A percentile compares a stretch with the other conserved stretches of the same genome.
Conservation (phyloP, 495 filamentous ascomycete genomes). For the Aspergillus baeticus region DNA sequence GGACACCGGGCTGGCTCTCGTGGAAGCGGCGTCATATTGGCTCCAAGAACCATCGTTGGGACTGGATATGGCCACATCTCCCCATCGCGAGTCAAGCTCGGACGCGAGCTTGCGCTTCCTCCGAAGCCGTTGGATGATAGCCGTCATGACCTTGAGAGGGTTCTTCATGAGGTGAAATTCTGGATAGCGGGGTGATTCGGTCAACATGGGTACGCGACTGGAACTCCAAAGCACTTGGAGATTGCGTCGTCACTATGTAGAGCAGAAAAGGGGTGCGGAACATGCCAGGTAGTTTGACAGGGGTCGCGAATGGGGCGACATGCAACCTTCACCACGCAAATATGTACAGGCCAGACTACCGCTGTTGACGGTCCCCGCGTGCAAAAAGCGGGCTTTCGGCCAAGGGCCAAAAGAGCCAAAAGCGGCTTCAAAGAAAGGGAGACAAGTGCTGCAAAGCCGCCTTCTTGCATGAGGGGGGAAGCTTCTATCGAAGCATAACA, state of each 20-base stretch:
- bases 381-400: background rate
- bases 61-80: slow-evolving; percentile 41
- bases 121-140: slow-evolving; percentile 36
- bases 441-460: slow-evolving; percentile 6
- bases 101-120: slow-evolving; percentile 41
- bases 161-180: slow-evolving; percentile 26
- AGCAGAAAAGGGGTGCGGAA: background rate
- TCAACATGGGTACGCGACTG: slow-evolving; percentile 11
- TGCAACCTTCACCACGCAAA: slow-evolving; percentile 7
- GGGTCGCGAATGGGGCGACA: background rate
- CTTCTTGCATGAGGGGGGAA: slow-evolving; percentile 22
- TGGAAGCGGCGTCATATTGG: slow-evolving; percentile 27
- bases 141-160: slow-evolving; percentile 32
- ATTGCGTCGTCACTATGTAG: background rate
- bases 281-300: background rate
- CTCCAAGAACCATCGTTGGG: slow-evolving; percentile 47
- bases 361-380: background rate
- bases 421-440: background rate
- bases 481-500: slow-evolving; percentile 29
- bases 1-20: slow-evolving; percentile 10
- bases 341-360: slow-evolving; percentile 4
- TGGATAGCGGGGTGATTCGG: slow-evolving; percentile 5
- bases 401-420: background rate
- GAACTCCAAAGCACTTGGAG: background rate
- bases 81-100: slow-evolving; percentile 43